These are phyloP conservation scores for Lecanosticta acicola DNA, from an alignment of 2,329 filamentous ascomycete species.

Conservation along the genomic window DNA sequence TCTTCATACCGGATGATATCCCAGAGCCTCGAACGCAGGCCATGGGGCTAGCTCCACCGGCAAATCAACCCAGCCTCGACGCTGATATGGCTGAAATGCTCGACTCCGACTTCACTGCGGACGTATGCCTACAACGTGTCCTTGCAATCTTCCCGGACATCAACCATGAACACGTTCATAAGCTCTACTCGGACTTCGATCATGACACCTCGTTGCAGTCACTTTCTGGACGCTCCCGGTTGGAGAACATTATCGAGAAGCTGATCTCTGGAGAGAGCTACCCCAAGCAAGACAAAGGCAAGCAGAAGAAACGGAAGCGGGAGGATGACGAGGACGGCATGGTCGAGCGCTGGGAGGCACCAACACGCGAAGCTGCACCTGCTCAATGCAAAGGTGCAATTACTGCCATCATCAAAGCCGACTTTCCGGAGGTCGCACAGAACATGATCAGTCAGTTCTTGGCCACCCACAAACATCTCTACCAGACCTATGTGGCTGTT, in stretches of 20 bases:
- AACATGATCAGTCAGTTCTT: conserved; percentile 33
- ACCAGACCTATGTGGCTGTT: conserved; percentile 35
- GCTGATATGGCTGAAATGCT: not conserved
- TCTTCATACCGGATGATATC: conserved; percentile 27
- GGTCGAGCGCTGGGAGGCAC: conserved; percentile 19
- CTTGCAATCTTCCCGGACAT: conserved; percentile 33
- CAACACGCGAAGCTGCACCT: conserved; percentile 16
- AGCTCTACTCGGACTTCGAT: conserved; percentile 21
- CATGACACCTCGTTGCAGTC: conserved; percentile 5
- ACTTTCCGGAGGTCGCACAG: conserved; percentile 37
- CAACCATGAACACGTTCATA: conserved; percentile 27
- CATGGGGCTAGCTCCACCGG: too few species aligned
- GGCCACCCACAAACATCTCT: conserved; percentile 32
- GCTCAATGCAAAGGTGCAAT: conserved; percentile 17
- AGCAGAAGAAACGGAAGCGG: conserved; percentile 29
- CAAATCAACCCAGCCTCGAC: not conserved
- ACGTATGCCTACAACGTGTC: conserved; percentile 25
- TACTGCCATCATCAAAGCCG: conserved; percentile 35
- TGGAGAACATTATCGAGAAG: conserved; percentile 28
- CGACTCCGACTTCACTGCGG: conserved; percentile 14
- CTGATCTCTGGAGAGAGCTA: conserved; percentile 24
- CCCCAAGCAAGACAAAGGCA: conserved; percentile 28
- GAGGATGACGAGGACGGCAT: conserved; percentile 22
- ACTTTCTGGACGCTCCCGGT: conserved; percentile 13
- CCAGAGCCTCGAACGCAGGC: conserved; percentile 4